Evolutionary conservation across 257 asterid species (phyloP), one percentile per base, ranked within the genome.

Genomic region (Plantago ovata): DNA sequence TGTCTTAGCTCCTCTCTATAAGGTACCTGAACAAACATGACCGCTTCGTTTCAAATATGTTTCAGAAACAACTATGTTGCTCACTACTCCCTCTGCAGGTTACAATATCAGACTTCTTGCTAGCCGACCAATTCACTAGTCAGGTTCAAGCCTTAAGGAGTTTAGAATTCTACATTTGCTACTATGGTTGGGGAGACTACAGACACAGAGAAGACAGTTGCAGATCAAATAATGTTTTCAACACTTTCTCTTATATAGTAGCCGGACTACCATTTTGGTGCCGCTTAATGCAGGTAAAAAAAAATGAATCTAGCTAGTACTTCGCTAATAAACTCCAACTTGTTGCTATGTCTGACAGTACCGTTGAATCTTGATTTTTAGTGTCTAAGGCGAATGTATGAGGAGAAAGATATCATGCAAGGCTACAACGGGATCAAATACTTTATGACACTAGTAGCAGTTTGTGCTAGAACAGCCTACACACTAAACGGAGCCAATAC

Each of bases 151-250:
- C 92, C 22, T 53, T 83, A 7, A 73, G 92, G 68, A 83, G 83
- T 74, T 56, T 80, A 12, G 78, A 80, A 62, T 78, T 75, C 64
- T 83, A 80, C 47, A 41, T 75, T 12, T 83, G 92, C 74, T 80
- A 78, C 65, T 83, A 75, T 8, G 83, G 87, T 44, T 76, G 85
- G 84, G 87, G 87, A 60, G 86, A 80, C 69, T 74, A 63, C 78
- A 80, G 66, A 36, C 62, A 6, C 0, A 66, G 87, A 70, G 44
- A 58, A 50, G 78, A 46, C 74, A 78, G 5, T 58, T 83, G 92
- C 64, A 54, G 57, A 13, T 6, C 57, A 9, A 71, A 38, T 53
- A 62, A 69, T 18, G 64, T 73, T 28, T 83, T 71, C 69, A 56
- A 61, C 11, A 67, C 81, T 9, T 76, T 80, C 80, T 67, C 75